These are phyloP conservation scores for Neurospora sp. DNA, from an alignment of 495 filamentous ascomycete species.

Conservation along the genomic window DNA sequence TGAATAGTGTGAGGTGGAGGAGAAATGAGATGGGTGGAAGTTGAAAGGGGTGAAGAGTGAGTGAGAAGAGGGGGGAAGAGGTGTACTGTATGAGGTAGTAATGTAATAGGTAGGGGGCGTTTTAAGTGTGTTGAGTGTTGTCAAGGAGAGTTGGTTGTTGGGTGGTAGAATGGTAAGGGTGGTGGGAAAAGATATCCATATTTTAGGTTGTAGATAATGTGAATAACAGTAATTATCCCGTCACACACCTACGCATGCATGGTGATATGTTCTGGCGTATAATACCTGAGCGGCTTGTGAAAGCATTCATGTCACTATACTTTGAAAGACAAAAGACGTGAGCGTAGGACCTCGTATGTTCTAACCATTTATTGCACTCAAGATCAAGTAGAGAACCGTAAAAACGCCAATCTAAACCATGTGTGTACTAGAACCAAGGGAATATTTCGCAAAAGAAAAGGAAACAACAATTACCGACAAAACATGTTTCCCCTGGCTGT, in stretches of 20 bases:
- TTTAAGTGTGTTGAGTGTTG: neutral
- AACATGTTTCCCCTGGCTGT: neutral
- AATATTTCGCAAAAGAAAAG: neutral
- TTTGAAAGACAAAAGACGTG: neutral
- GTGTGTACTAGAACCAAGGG: neutral
- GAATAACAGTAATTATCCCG: neutral
- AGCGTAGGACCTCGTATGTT: neutral
- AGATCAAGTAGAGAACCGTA: neutral
- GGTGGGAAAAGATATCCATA: neutral
- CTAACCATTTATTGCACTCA: neutral
- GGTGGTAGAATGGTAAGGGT: too few species aligned
- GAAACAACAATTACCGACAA: neutral
- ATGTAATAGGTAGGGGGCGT: neutral
- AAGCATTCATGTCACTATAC: too few species aligned
- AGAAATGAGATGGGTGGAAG: neutral
- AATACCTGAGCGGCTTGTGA: too few species aligned
- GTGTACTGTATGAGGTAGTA: neutral
- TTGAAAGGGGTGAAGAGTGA: neutral
- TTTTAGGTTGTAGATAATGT: neutral
- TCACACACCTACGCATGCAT: neutral
- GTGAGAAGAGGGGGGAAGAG: neutral
- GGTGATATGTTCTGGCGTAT: neutral
- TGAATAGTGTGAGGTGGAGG: neutral
- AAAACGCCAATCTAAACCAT: neutral
- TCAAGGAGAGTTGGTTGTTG: too few species aligned